These are phyloP conservation scores for Phytophthora syringae DNA, from an alignment of 352 stramenopile species.

Conservation along the genomic window DNA sequence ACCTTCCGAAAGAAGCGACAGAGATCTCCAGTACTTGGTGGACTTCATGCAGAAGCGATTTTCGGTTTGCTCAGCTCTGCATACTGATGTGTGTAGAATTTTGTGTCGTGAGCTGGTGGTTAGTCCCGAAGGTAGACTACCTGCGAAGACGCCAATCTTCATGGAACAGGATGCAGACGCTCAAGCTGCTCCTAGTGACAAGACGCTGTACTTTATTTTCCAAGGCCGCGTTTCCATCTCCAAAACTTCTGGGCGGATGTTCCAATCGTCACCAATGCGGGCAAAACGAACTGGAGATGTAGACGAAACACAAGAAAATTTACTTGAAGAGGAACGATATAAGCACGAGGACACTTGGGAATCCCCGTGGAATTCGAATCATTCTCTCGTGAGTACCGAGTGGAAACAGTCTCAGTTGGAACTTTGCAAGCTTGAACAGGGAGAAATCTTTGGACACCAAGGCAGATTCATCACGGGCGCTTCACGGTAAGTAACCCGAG, in stretches of 20 bases:
- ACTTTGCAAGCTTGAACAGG: slow-evolving; percentile 33
- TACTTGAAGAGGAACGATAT: not conserved
- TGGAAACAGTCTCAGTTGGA: slow-evolving; percentile 35
- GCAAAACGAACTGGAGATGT: slow-evolving; percentile 2
- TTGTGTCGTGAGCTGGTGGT: slow-evolving; percentile 43
- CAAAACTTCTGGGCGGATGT: slow-evolving; percentile 32
- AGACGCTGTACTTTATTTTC: slow-evolving; percentile 39
- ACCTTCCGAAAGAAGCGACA: slow-evolving; percentile 29
- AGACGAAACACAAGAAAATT: slow-evolving; percentile 1
- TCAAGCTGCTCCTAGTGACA: slow-evolving; percentile 4
- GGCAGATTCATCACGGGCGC: slow-evolving; percentile 27
- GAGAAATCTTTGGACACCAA: slow-evolving; percentile 42
- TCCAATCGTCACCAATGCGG: slow-evolving; percentile 22
- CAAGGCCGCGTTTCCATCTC: slow-evolving; percentile 31
- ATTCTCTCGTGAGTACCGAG: not conserved
- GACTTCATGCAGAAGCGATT: slow-evolving; percentile 59
- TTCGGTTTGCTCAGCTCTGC: slow-evolving; percentile 43
- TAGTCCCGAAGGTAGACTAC: slow-evolving; percentile 23
- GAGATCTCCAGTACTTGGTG: slow-evolving; percentile 48
- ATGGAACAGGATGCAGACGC: slow-evolving; percentile 28
- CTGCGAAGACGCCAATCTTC: slow-evolving; percentile 38
- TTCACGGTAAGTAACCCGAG: slow-evolving; percentile 18
- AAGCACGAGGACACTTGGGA: slow-evolving; percentile 24
- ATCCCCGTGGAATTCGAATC: slow-evolving; percentile 10
- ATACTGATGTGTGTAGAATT: slow-evolving; percentile 42